These are phyloP conservation scores for Taiozyma onychis DNA, from an alignment of 1,139 yeast species.

Conservation along the genomic window DNA sequence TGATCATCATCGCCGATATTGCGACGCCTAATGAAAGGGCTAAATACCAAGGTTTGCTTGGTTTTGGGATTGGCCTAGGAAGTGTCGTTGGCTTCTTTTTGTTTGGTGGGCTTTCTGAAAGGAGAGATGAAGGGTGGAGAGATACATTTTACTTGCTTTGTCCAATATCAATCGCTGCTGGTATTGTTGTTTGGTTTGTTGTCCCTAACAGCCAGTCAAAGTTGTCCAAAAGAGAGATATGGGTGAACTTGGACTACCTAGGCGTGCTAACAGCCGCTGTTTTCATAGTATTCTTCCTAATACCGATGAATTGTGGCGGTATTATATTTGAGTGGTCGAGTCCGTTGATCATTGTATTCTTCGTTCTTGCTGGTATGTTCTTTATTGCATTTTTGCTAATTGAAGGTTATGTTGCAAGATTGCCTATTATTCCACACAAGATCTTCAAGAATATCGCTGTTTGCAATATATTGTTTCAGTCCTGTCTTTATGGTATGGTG, in stretches of 20 bases:
- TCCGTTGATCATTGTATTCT: conserved; percentile 39
- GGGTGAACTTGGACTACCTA: conserved; percentile 38
- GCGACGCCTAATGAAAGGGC: conserved; percentile 35
- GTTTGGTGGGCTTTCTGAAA: conserved; percentile 41
- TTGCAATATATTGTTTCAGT: conserved; percentile 36
- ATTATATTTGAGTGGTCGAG: conserved; percentile 44
- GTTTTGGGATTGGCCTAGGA: conserved; percentile 46
- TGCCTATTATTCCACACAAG: conserved; percentile 51
- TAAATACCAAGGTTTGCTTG: conserved; percentile 37
- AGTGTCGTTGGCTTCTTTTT: conserved; percentile 51
- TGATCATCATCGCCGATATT: conserved; percentile 34
- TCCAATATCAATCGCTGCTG: conserved; percentile 28
- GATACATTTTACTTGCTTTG: conserved; percentile 40
- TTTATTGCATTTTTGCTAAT: conserved; percentile 36
- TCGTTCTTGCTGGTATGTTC: conserved; percentile 38
- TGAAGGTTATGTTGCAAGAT: conserved; percentile 42
- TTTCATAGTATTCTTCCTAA: conserved; percentile 36
- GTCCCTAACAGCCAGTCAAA: conserved; percentile 2
- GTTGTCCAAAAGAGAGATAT: conserved; percentile 24
- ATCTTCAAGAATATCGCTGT: conserved; percentile 32
- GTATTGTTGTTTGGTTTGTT: conserved; percentile 1
- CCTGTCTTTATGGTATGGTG: conserved; percentile 43
- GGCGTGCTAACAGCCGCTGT: conserved; percentile 41
- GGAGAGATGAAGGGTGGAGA: conserved; percentile 34
- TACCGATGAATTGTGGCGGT: conserved; percentile 51